Evolutionary conservation across 768 basidiomycete genomes (phyloP).

Genomic region (Tylopilus sp.): DNA sequence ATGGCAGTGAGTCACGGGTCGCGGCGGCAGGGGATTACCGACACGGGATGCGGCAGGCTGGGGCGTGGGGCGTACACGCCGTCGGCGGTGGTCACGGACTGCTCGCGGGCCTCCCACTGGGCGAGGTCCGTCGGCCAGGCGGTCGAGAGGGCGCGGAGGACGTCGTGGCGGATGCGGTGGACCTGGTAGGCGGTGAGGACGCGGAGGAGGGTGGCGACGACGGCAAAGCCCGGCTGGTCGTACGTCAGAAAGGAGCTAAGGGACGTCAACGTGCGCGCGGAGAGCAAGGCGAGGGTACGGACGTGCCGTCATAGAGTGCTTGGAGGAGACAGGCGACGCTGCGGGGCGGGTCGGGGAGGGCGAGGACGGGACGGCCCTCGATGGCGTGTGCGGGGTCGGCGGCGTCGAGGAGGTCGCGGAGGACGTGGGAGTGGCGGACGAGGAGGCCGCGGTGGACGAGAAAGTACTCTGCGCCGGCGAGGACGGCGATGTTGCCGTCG

Average conservation of each 20-base stretch:
- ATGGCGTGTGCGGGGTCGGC: slow-evolving; percentile 30
- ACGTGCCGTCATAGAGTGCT: slow-evolving; percentile 73
- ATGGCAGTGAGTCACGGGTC: slow-evolving; percentile 5
- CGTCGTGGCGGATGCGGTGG: slow-evolving; percentile 51
- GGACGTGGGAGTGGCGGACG: slow-evolving; percentile 55
- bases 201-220: slow-evolving; percentile 54
- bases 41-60: slow-evolving; percentile 67
- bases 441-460: slow-evolving; percentile 67
- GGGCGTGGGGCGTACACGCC: slow-evolving; percentile 58
- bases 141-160: slow-evolving; percentile 48
- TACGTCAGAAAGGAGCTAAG: slow-evolving; percentile 45
- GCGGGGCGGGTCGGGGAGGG: slow-evolving; percentile 51
- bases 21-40: slow-evolving; percentile 24
- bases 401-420: slow-evolving; percentile 40
- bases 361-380: slow-evolving; percentile 56
- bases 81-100: slow-evolving; percentile 44
- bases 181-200: slow-evolving; percentile 65
- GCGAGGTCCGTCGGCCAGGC: slow-evolving; percentile 62
- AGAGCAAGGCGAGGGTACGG: slow-evolving; percentile 22
- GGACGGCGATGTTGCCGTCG: slow-evolving; percentile 68
- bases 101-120: slow-evolving; percentile 68
- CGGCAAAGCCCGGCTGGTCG: slow-evolving; percentile 48
- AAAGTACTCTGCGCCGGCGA: slow-evolving; percentile 58
- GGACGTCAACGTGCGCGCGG: slow-evolving; percentile 14
- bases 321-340: slow-evolving; percentile 58